Evolutionary conservation across 306 rosid species (phyloP), one percentile per base, ranked within the genome.

Genomic region (Dryas alaskensis): DNA sequence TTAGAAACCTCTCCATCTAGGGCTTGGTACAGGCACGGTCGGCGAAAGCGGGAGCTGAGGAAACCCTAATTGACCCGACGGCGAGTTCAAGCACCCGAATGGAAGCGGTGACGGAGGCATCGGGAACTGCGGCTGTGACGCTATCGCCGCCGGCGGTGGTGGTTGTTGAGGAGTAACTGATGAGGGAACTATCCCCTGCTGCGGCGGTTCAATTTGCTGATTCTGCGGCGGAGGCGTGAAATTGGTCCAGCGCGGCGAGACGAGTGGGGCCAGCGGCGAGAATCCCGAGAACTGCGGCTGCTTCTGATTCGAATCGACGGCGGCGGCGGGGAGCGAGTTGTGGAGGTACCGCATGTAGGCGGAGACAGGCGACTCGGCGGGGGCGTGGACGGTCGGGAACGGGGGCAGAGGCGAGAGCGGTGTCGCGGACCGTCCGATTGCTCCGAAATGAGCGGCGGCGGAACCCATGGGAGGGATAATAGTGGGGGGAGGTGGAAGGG

Each of bases 31-130:
- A 1, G 93, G 98, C 53, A 95, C 87, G 0, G 98, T 87, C 2
- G 98, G 99, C 16, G 99, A 95, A 17, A 88, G 95, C 7, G 99
- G 98, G 17, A 91, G 86, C 85, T 81, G 98, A 3, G 98, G 92
- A 86, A 88, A 88, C 79, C 96, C 96, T 72, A 92, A 72, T 62
- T 84, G 86, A 6, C 37, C 37, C 2, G 37, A 31, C 67, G 89
- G 98, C 8, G 98, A 95, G 65, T 88, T 94, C 96, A 92, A 79
- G 77, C 96, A 92, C 5, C 98, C 96, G 47, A 92, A 92, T 3
- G 97, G 93, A 12, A 78, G 84, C 4, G 97, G 91, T 0, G 97
- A 86, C 3, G 86, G 59, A 50, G 90, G 95, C 85, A 84, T 62
- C 70, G 79, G 80, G 75, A 89, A 76, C 69, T 82, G 84, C 3